These are phyloP conservation scores for Nothomitra cinnamomea DNA, from an alignment of 2,329 filamentous ascomycete species.

Conservation along the genomic window DNA sequence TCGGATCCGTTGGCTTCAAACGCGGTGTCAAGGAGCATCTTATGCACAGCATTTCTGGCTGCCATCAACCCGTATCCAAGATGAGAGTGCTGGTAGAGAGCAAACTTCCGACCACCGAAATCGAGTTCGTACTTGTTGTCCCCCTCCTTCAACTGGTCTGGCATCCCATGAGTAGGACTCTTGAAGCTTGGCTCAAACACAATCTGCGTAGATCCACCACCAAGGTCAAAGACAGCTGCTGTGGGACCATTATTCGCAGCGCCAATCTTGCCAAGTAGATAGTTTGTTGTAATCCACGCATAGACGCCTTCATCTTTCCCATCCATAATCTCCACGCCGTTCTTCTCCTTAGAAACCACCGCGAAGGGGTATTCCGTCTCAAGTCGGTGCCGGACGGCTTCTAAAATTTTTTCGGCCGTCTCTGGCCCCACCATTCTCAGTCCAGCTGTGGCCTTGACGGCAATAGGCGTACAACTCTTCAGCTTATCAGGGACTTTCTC, in stretches of 20 bases:
- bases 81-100: constrained; percentile 95
- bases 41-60: constrained; percentile 74
- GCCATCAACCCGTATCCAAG: constrained; percentile 94
- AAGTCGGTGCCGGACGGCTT: constrained; percentile 65
- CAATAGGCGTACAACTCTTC: constrained; percentile 80
- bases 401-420: constrained; percentile 66
- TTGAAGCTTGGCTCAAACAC: constrained; percentile 95
- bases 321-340: constrained; percentile 93
- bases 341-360: constrained; percentile 67
- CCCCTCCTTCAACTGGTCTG: constrained; percentile 66
- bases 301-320: constrained; percentile 95
- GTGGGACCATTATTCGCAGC: constrained; percentile 79
- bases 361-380: constrained; percentile 91
- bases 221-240: constrained; percentile 88
- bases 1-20: constrained; percentile 44
- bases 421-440: constrained; percentile 72
- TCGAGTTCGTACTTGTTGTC: constrained; percentile 90
- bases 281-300: constrained; percentile 98
- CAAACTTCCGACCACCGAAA: constrained; percentile 81
- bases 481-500: constrained; percentile 71
- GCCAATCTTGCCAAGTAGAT: constrained; percentile 93
- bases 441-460: constrained; percentile 96
- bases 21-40: constrained; percentile 54
- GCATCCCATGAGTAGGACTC: constrained; percentile 59
- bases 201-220: constrained; percentile 93